Evolutionary conservation across 169 alveolate genomes (phyloP).

Genomic region (Perkinsus olseni): DNA sequence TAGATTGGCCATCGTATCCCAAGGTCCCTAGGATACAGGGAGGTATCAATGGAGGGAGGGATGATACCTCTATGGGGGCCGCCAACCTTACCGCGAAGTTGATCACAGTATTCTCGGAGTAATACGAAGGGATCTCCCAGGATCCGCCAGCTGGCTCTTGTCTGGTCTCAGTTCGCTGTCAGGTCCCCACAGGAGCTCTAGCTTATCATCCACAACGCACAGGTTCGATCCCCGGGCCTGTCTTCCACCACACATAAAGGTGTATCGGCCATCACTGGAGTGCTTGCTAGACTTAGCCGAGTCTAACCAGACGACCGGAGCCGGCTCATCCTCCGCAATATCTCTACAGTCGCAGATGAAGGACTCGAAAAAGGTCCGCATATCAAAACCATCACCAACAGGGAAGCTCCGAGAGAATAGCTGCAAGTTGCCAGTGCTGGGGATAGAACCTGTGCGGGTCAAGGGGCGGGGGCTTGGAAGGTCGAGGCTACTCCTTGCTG

Average conservation of each 20-base stretch:
- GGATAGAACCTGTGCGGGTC: background rate
- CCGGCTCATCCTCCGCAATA: background rate
- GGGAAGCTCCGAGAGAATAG: background rate
- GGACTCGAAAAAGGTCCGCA: background rate
- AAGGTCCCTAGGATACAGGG: background rate
- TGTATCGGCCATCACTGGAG: background rate
- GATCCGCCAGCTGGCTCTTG: background rate
- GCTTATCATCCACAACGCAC: background rate
- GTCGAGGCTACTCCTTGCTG: background rate
- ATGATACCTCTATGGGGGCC: background rate
- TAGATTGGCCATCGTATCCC: background rate
- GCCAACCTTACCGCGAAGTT: background rate
- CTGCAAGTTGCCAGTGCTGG: background rate
- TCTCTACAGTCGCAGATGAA: background rate
- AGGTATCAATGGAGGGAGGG: background rate
- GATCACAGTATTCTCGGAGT: background rate
- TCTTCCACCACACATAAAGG: background rate
- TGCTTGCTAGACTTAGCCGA: background rate
- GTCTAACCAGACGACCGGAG: background rate
- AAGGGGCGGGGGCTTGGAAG: background rate
- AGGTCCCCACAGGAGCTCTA: background rate
- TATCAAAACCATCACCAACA: background rate
- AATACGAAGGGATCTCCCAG: no score
- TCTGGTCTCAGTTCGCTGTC: background rate
- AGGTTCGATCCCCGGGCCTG: conserved; percentile 2